Conservation (phyloP, 2,329 filamentous ascomycete species). For the Leptoxyphium fumago region DNA sequence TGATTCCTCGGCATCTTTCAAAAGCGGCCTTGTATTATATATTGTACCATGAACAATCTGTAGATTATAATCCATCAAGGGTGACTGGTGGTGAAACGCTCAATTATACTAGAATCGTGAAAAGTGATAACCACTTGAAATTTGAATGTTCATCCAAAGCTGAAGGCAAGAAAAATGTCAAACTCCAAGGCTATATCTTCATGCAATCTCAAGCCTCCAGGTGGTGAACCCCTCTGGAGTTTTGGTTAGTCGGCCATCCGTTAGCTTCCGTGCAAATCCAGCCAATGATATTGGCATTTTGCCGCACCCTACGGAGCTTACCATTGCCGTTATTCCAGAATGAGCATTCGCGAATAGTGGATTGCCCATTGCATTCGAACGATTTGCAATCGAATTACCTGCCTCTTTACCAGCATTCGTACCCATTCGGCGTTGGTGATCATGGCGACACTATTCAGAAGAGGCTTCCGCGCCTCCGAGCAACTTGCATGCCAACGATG, state of each 20-base stretch:
- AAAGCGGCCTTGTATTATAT: too few species aligned
- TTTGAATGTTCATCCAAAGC: too few species aligned
- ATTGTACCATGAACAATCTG: too few species aligned
- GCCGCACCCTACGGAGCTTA: not conserved
- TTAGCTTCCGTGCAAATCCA: not conserved
- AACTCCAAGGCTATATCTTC: too few species aligned
- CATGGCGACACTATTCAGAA: slow-evolving; percentile 7
- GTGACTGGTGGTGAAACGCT: too few species aligned
- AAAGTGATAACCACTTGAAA: too few species aligned
- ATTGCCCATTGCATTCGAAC: not conserved
- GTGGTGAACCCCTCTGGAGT: too few species aligned
- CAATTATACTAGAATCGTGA: too few species aligned
- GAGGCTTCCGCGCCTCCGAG: slow-evolving; percentile 7
- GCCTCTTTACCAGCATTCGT: not conserved
- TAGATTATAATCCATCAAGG: too few species aligned
- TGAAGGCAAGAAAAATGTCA: too few species aligned
- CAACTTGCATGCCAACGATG: slow-evolving; percentile 13
- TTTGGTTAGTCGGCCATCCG: not conserved
- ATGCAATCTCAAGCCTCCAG: too few species aligned
- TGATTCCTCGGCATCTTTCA: too few species aligned
- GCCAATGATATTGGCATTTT: not conserved
- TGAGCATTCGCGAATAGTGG: not conserved
- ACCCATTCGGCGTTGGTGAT: not conserved
- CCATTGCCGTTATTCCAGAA: not conserved
- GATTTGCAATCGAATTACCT: not conserved